Conservation (phyloP, 108 stramenopile genomes). For the Skeletonema costatum region DNA sequence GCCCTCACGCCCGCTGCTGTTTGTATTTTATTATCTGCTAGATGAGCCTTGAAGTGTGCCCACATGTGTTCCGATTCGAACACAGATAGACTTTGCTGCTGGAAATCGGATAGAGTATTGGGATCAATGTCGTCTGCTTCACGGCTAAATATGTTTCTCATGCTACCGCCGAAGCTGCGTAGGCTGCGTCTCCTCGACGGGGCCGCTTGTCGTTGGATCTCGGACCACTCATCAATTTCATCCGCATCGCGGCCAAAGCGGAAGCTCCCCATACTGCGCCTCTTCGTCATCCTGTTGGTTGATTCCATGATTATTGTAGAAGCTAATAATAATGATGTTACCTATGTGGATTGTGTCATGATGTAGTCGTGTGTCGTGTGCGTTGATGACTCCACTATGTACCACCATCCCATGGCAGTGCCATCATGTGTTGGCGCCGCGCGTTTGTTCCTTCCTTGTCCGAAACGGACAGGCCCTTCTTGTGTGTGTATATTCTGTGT, state of each 20-base stretch:
- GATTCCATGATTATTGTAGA: not conserved
- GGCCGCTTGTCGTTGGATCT: too few species aligned
- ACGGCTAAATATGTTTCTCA: not conserved
- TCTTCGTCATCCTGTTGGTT: not conserved
- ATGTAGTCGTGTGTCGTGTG: too few species aligned
- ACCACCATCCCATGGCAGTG: too few species aligned
- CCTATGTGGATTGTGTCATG: too few species aligned
- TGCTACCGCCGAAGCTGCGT: not conserved
- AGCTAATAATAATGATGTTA: too few species aligned
- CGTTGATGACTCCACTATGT: too few species aligned
- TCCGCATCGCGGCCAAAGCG: not conserved
- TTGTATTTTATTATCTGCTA: not conserved
- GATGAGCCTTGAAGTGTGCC: slow-evolving; percentile 5
- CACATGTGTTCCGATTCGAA: slow-evolving; percentile 1
- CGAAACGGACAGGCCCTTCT: too few species aligned
- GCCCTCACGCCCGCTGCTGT: not conserved
- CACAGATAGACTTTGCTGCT: slow-evolving; percentile 6
- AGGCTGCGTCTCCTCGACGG: not conserved
- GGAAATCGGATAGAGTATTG: not conserved
- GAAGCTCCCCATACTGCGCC: not conserved
- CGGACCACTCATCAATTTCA: not conserved
- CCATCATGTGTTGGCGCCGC: too few species aligned
- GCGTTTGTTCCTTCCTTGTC: too few species aligned
- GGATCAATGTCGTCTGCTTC: not conserved
- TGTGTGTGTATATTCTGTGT: too few species aligned